A percentile compares a stretch with the other conserved stretches of the same genome.
phyloP scores from a whole-genome alignment of 345 rosid genomes.

The Combretum micranthum region DNA sequence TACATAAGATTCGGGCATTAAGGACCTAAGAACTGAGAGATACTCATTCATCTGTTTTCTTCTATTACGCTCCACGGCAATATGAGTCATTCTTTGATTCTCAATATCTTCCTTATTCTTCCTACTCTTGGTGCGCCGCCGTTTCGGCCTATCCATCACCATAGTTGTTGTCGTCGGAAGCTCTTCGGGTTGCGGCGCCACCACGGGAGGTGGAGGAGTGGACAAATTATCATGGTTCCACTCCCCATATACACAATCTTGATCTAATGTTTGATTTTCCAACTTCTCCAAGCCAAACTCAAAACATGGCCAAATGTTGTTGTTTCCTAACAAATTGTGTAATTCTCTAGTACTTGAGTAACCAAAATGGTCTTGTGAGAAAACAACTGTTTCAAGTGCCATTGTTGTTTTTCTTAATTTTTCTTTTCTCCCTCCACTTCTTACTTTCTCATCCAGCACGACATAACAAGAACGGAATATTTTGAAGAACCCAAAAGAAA shows the following conservation, averaged over 20 bases:
- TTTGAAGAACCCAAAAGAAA: conserved; percentile 6
- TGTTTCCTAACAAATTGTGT: conserved; percentile 28
- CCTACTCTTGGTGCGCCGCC: conserved; percentile 52
- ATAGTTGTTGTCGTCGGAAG: conserved; percentile 10
- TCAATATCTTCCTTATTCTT: conserved; percentile 81
- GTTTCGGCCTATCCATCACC: conserved; percentile 28
- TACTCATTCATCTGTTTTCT: conserved; percentile 93
- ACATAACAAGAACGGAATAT: conserved; percentile 6
- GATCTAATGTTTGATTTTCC: conserved; percentile 29
- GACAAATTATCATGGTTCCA: conserved; percentile 16
- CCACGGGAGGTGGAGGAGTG: conserved; percentile 16
- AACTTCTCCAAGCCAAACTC: conserved; percentile 18
- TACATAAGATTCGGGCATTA: conserved; percentile 85
- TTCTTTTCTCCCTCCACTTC: no score
- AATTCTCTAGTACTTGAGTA: conserved; percentile 32
- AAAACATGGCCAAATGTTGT: conserved; percentile 24
- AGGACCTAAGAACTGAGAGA: conserved; percentile 63
- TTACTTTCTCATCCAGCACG: conserved; percentile 2
- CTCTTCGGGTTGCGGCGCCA: conserved; percentile 16
- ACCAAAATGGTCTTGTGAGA: conserved; percentile 41
- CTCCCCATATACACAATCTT: conserved; percentile 23
- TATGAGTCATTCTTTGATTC: conserved; percentile 95
- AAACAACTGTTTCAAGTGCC: conserved; percentile 70
- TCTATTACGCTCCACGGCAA: conserved; percentile 94
- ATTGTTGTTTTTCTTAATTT: conserved; percentile 18